Evolutionary conservation across 345 rosid genomes (phyloP).

Genomic region (Ailanthus altissimus): DNA sequence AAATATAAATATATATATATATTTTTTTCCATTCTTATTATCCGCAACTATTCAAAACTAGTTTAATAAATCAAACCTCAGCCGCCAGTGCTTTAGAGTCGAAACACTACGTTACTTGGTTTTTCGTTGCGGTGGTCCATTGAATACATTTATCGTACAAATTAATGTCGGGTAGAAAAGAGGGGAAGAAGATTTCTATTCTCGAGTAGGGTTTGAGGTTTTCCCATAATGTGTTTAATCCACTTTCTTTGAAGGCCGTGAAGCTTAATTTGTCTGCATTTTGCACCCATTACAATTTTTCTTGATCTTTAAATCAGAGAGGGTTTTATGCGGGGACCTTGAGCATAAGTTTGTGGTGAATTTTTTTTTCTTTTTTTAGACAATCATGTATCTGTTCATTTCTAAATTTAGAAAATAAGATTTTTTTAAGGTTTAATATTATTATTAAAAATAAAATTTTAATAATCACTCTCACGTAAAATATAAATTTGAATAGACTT

Average conservation of each 20-base stretch:
- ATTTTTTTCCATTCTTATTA: no score
- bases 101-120: constrained; percentile 69
- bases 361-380: constrained; percentile 65
- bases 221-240: constrained; percentile 78
- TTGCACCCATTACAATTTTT: constrained; percentile 54
- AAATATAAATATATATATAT: no score
- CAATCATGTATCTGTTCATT: constrained; percentile 69
- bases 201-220: constrained; percentile 64
- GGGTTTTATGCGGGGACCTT: constrained; percentile 28
- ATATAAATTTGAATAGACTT: no score
- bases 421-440: no score
- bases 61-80: no score
- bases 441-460: no score
- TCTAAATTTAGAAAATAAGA: no score
- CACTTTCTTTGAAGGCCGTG: constrained; percentile 81
- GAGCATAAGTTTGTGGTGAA: constrained; percentile 43
- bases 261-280: constrained; percentile 86
- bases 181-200: constrained; percentile 52
- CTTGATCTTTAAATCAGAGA: constrained; percentile 38
- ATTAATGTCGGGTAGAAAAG: constrained; percentile 41
- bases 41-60: no score
- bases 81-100: no score
- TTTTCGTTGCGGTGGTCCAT: constrained; percentile 75
- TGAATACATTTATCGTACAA: constrained; percentile 76
- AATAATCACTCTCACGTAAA: no score